phyloP scores from a whole-genome alignment of 2,329 filamentous ascomycete species.

The Ophiostoma sp. region DNA sequence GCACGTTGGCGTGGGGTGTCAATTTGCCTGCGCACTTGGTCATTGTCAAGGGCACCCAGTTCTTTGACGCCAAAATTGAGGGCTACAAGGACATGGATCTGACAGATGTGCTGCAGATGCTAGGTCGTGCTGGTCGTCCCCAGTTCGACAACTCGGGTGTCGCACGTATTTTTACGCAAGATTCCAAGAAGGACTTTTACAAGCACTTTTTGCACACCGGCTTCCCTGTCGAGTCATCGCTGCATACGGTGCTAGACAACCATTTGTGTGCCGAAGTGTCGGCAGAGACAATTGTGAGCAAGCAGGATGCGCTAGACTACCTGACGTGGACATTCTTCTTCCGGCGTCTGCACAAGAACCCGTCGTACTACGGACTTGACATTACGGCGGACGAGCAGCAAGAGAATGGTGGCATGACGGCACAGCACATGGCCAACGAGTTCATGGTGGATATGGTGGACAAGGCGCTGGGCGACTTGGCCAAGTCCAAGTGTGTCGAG shows the following conservation, averaged over 20 bases:
- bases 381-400: constrained; percentile 72
- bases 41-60: constrained; percentile 96
- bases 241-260: constrained; percentile 95
- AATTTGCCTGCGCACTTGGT: constrained; percentile 95
- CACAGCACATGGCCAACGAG: constrained; percentile 82
- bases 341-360: constrained; percentile 92
- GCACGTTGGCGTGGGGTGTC: constrained; percentile 95
- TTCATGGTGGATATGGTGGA: constrained; percentile 94
- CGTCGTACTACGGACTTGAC: constrained; percentile 93
- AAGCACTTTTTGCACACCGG: constrained; percentile 98
- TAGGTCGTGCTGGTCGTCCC: constrained; percentile 88
- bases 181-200: constrained; percentile 97
- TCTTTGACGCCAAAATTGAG: constrained; percentile 95
- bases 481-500: constrained; percentile 75
- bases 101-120: constrained; percentile 96
- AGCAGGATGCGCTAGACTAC: constrained; percentile 96
- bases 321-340: constrained; percentile 99
- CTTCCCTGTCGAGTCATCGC: constrained; percentile 91
- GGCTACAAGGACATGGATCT: constrained; percentile 98
- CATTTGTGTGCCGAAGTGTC: constrained; percentile 94
- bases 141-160: constrained; percentile 97
- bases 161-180: constrained; percentile 94
- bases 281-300: constrained; percentile 84
- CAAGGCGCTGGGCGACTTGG: constrained; percentile 74
- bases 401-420: constrained; percentile 46